Conservation (phyloP, 2,329 filamentous ascomycete species). For the Phoma sp. region DNA sequence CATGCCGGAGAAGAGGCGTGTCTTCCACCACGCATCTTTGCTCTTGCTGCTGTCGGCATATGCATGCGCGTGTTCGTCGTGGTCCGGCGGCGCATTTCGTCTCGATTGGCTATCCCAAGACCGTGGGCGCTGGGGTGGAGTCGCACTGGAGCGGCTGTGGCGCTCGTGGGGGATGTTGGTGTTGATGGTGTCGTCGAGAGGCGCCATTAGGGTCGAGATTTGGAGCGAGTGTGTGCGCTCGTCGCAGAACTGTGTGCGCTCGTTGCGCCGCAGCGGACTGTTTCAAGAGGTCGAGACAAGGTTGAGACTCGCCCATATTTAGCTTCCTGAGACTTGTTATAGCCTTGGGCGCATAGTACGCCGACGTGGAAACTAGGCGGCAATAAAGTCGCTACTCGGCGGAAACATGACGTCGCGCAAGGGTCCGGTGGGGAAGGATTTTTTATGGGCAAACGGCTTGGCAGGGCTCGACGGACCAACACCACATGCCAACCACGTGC, state of each 20-base stretch:
- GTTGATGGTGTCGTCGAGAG: constrained; percentile 28
- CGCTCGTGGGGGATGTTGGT: constrained; percentile 19
- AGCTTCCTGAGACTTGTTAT: constrained; percentile 6
- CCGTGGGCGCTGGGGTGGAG: constrained; percentile 21
- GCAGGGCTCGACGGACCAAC: background rate
- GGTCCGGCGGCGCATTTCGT: background rate
- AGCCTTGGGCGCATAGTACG: background rate
- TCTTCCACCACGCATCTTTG: constrained; percentile 70
- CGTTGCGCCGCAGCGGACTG: background rate
- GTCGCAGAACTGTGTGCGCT: background rate
- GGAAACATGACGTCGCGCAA: constrained; percentile 5
- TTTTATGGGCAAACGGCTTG: background rate
- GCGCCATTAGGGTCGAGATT: constrained; percentile 14
- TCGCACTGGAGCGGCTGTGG: constrained; percentile 23
- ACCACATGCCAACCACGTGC: background rate
- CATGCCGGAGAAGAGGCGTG: constrained; percentile 80
- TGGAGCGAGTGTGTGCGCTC: background rate
- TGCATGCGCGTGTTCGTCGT: too few relatives aligned
- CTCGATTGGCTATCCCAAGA: constrained; percentile 4
- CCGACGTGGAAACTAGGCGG: constrained; percentile 12
- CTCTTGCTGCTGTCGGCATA: too few relatives aligned
- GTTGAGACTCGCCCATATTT: background rate
- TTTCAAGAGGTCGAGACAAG: background rate
- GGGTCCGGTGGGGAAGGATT: constrained; percentile 11
- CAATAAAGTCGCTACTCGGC: constrained; percentile 1